A percentile compares a stretch with the other conserved stretches of the same genome.
phyloP scores from a whole-genome alignment of 768 basidiomycete species.

The Butyriboletus loyo region DNA sequence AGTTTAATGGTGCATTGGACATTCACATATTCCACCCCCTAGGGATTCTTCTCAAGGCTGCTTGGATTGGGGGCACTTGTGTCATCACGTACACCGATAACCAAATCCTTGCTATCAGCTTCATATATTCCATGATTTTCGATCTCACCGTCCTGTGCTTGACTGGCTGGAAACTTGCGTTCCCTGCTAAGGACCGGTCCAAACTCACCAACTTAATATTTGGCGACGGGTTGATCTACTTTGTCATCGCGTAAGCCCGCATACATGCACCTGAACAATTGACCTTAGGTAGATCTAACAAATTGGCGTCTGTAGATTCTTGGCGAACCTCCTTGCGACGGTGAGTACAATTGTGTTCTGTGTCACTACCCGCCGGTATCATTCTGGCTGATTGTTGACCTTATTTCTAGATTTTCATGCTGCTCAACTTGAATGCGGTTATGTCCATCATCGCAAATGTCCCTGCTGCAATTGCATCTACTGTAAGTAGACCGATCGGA shows the following conservation, averaged over 20 bases:
- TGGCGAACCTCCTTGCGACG: conserved; percentile 61
- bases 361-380: background rate
- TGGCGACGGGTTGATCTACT: conserved; percentile 70
- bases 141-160: conserved; percentile 62
- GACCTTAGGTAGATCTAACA: background rate
- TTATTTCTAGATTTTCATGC: conserved; percentile 49
- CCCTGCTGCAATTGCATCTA: conserved; percentile 69
- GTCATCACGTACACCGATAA: conserved; percentile 58
- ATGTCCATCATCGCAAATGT: conserved; percentile 76
- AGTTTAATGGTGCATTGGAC: background rate
- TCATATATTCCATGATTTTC: conserved; percentile 74
- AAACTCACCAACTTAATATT: conserved; percentile 65
- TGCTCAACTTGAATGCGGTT: conserved; percentile 65
- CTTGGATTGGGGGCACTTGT: conserved; percentile 52
- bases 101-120: conserved; percentile 57
- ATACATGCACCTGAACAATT: conserved; percentile 1
- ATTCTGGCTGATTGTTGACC: background rate
- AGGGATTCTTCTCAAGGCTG: conserved; percentile 61
- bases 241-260: conserved; percentile 59
- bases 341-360: conserved; percentile 19
- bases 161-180: conserved; percentile 59
- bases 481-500: conserved; percentile 37
- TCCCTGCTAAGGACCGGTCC: conserved; percentile 45
- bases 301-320: conserved; percentile 44
- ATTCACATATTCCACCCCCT: background rate